These are phyloP conservation scores for Cercospora janseana DNA, from an alignment of 2,329 filamentous ascomycete species.

Conservation along the genomic window DNA sequence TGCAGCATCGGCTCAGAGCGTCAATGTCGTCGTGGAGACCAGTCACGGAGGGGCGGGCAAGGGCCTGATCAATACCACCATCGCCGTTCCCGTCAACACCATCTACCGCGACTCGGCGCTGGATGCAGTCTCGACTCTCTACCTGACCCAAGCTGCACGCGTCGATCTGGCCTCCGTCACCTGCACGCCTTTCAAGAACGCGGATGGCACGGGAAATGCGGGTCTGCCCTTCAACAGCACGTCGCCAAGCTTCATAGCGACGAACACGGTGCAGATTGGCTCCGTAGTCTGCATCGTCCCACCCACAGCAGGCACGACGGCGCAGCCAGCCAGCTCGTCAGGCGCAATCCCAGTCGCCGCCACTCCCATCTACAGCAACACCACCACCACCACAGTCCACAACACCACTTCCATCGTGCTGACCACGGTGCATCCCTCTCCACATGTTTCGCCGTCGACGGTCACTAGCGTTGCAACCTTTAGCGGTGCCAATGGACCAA, in stretches of 20 bases:
- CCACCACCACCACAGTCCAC: slow-evolving; percentile 14
- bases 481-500: slow-evolving; percentile 16
- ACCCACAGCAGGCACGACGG: not conserved
- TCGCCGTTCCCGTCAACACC: slow-evolving; percentile 27
- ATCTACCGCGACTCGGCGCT: slow-evolving; percentile 29
- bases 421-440: slow-evolving; percentile 15
- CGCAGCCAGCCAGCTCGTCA: slow-evolving; percentile 10
- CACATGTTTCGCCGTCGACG: slow-evolving; percentile 12
- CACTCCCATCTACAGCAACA: slow-evolving; percentile 11
- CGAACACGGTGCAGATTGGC: slow-evolving; percentile 31
- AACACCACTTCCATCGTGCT: slow-evolving; percentile 20
- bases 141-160: slow-evolving; percentile 26
- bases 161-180: slow-evolving; percentile 25
- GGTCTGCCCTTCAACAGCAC: slow-evolving; percentile 29
- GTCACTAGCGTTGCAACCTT: slow-evolving; percentile 20
- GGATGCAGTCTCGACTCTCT: slow-evolving; percentile 30
- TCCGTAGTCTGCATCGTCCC: slow-evolving; percentile 26
- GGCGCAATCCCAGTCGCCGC: slow-evolving; percentile 13
- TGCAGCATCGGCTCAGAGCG: slow-evolving; percentile 23
- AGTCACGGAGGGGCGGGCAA: slow-evolving; percentile 29
- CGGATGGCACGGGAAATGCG: slow-evolving; percentile 25
- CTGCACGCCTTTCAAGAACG: slow-evolving; percentile 27
- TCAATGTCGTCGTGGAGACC: slow-evolving; percentile 27
- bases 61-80: slow-evolving; percentile 30
- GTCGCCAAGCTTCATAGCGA: slow-evolving; percentile 26